Evolutionary conservation across 2,329 filamentous ascomycete genomes (phyloP).

Genomic region (Cercospora sojina): DNA sequence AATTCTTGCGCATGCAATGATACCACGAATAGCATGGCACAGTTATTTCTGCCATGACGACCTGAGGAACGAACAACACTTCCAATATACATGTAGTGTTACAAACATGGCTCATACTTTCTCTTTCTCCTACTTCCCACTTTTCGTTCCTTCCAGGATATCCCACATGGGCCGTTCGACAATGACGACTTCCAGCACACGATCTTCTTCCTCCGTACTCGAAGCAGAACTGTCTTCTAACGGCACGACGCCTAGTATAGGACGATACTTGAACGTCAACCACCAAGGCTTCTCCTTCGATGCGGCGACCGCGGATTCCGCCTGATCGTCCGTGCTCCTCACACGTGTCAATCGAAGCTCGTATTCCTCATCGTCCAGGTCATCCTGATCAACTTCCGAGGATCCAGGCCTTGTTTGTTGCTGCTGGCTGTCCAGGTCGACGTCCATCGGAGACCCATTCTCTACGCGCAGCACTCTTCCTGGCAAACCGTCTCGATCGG

Average conservation of each 20-base stretch:
- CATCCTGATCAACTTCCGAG: constrained; percentile 41
- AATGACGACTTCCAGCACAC: constrained; percentile 73
- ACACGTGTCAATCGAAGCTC: constrained; percentile 17
- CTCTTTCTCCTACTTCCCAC: neutral
- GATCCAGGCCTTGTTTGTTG: constrained; percentile 44
- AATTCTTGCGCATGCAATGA: neutral
- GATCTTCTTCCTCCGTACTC: constrained; percentile 32
- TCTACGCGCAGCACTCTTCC: constrained; percentile 32
- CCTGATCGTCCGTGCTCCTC: constrained; percentile 17
- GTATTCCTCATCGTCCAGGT: constrained; percentile 34
- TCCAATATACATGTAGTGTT: neutral
- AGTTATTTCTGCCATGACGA: neutral
- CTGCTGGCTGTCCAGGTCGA: constrained; percentile 31
- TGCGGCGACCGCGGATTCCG: constrained; percentile 25
- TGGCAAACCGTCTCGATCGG: constrained; percentile 33
- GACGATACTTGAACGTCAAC: constrained; percentile 89
- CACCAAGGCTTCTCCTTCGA: constrained; percentile 53
- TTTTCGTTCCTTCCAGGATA: constrained; percentile 16
- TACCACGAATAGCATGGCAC: neutral
- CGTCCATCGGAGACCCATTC: constrained; percentile 33
- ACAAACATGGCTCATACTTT: neutral
- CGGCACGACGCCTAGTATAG: constrained; percentile 75
- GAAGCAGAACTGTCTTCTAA: constrained; percentile 45
- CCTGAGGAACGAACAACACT: neutral
- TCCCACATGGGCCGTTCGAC: constrained; percentile 71